phyloP scores from a whole-genome alignment of 2,329 filamentous ascomycete genomes.

The Penicillium sp. region DNA sequence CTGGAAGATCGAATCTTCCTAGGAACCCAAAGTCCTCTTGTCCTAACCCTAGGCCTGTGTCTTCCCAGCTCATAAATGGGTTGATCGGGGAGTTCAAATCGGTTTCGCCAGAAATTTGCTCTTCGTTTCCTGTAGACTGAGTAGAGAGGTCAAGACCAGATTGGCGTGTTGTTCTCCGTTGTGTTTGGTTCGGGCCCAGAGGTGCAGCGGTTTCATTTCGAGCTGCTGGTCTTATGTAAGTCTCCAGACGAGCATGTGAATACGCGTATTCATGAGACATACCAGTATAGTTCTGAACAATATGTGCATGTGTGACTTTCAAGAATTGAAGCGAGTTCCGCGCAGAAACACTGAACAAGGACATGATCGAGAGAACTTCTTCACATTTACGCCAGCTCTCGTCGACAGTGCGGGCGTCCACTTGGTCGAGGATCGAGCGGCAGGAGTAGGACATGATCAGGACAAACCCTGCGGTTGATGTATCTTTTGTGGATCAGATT shows the following conservation, averaged over 20 bases:
- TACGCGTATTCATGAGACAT: background rate
- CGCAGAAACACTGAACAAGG: conserved; percentile 28
- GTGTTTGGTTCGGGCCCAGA: conserved; percentile 3
- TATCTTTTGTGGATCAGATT: conserved; percentile 18
- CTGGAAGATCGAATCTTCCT: conserved; percentile 22
- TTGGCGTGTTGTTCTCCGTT: background rate
- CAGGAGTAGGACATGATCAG: conserved; percentile 31
- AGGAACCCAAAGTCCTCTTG: conserved; percentile 24
- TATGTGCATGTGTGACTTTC: conserved; percentile 23
- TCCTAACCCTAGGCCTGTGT: conserved; percentile 15
- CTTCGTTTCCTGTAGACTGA: background rate
- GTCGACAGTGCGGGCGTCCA: conserved; percentile 18
- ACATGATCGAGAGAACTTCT: conserved; percentile 27
- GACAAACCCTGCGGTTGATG: conserved; percentile 32
- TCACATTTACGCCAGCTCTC: conserved; percentile 30
- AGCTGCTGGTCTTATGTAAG: conserved; percentile 7
- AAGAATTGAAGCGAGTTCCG: conserved; percentile 32
- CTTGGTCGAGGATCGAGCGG: conserved; percentile 18
- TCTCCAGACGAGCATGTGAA: background rate
- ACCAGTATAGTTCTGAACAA: conserved; percentile 20
- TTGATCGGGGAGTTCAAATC: conserved; percentile 9
- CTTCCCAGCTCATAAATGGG: conserved; percentile 20
- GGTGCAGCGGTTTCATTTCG: conserved; percentile 4
- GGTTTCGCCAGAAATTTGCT: conserved; percentile 1
- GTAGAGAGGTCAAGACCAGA: background rate